Percentiles rank a stretch among this genome's conserved stretches.
Evolutionary conservation across 2,329 filamentous ascomycete genomes (phyloP).

Genomic region (Trichoderma breve): DNA sequence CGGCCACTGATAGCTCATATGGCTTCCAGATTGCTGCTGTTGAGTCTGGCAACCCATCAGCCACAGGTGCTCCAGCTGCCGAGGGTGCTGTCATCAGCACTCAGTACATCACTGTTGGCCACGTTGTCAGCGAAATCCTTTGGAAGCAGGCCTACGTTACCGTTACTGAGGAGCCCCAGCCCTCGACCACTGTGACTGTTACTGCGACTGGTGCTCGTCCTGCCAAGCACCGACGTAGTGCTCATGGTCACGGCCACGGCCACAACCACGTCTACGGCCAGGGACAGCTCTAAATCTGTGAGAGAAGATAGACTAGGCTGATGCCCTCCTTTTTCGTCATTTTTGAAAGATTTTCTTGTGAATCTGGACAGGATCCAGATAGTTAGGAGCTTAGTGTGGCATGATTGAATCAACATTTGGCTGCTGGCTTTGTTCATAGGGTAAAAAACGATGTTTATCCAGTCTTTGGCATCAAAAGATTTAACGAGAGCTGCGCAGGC

Average conservation of each 20-base stretch:
- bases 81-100: constrained; percentile 44
- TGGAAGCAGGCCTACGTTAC: constrained; percentile 56
- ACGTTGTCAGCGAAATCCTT: constrained; percentile 54
- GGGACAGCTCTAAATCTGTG: constrained; percentile 27
- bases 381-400: constrained; percentile 29
- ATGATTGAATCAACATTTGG: constrained; percentile 38
- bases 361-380: constrained; percentile 40
- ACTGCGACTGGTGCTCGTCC: constrained; percentile 28
- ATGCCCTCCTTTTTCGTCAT: constrained; percentile 10
- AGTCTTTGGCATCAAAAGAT: constrained; percentile 36
- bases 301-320: constrained; percentile 18
- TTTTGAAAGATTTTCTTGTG: constrained; percentile 23
- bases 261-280: constrained; percentile 39
- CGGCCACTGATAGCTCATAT: constrained; percentile 20
- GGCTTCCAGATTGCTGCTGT: constrained; percentile 3
- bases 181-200: constrained; percentile 42
- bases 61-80: constrained; percentile 10
- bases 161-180: constrained; percentile 45
- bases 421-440: constrained; percentile 34
- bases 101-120: constrained; percentile 50
- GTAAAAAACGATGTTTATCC: constrained; percentile 31
- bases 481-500: constrained; percentile 31
- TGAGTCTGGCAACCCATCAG: constrained; percentile 4
- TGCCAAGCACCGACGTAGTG: constrained; percentile 32
- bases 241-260: constrained; percentile 40